A percentile compares a stretch with the other conserved stretches of the same genome.
These are phyloP conservation scores for Kwoniella dendrophila DNA, from an alignment of 768 basidiomycete genomes.

Conservation along the genomic window DNA sequence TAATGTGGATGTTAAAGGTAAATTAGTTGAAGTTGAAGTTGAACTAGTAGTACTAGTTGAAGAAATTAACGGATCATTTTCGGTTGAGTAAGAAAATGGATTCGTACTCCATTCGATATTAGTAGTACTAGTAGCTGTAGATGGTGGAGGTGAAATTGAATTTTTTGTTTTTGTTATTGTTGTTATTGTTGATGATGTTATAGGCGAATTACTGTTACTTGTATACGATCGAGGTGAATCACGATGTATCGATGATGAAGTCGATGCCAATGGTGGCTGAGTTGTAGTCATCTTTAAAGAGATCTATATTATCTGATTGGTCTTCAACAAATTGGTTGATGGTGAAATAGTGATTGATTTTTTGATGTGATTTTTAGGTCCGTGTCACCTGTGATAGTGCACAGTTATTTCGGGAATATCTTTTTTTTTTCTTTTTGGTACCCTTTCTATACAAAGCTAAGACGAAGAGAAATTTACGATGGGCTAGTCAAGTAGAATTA, in stretches of 20 bases:
- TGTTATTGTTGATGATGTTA: not conserved
- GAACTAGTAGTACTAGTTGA: not conserved
- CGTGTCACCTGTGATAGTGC: no score
- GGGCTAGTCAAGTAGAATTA: no score
- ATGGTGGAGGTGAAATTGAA: not conserved
- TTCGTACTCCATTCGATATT: constrained; percentile 9
- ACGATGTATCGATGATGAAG: not conserved
- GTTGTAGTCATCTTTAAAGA: no score
- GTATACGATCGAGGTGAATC: not conserved
- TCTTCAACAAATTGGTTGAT: no score
- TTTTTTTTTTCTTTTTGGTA: no score
- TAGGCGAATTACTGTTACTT: not conserved
- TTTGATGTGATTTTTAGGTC: no score
- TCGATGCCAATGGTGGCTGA: not conserved
- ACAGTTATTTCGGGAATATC: no score
- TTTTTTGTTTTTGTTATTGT: not conserved
- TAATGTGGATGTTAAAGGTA: not conserved
- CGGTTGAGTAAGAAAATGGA: constrained; percentile 7
- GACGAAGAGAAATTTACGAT: no score
- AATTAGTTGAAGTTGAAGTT: not conserved
- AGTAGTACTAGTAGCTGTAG: not conserved
- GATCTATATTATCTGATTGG: no score
- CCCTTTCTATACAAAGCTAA: no score
- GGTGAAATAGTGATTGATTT: no score
- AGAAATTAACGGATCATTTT: constrained; percentile 6